Conservation (phyloP, 1,139 yeast genomes). For the Yamadazyma sp. region DNA sequence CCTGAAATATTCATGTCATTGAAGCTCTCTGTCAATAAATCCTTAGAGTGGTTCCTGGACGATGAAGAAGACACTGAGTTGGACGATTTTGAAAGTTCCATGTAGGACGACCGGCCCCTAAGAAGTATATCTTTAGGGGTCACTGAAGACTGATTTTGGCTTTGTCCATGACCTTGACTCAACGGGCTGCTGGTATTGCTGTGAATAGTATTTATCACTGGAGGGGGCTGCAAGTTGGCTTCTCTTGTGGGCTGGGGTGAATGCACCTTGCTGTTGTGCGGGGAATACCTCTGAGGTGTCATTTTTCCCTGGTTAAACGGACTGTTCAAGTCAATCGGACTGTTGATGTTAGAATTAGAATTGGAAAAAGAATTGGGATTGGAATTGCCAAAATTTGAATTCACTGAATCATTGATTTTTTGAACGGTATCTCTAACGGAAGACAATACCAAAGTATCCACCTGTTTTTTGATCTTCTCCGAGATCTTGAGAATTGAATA, state of each 20-base stretch:
- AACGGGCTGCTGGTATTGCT: background rate
- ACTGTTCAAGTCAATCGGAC: slow-evolving; percentile 13
- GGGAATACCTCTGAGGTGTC: slow-evolving; percentile 4
- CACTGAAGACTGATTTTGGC: slow-evolving; percentile 19
- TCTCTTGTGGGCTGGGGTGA: slow-evolving; percentile 31
- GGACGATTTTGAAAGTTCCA: slow-evolving; percentile 19
- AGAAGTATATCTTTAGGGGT: slow-evolving; percentile 44
- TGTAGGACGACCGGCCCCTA: slow-evolving; percentile 25
- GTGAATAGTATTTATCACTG: slow-evolving; percentile 6
- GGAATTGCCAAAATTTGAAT: slow-evolving; percentile 1
- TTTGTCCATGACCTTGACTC: background rate
- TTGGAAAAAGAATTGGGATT: slow-evolving; percentile 7
- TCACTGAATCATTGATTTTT: slow-evolving; percentile 46
- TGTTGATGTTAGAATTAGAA: slow-evolving; percentile 12
- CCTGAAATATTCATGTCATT: slow-evolving; percentile 19
- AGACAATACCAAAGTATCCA: slow-evolving; percentile 67
- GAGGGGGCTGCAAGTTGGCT: slow-evolving; percentile 14
- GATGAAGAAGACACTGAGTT: slow-evolving; percentile 14
- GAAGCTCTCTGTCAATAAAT: slow-evolving; percentile 27
- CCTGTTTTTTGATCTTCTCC: slow-evolving; percentile 79
- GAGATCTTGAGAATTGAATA: slow-evolving; percentile 77
- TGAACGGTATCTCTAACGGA: slow-evolving; percentile 67
- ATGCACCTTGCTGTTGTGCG: slow-evolving; percentile 7
- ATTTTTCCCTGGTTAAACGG: slow-evolving; percentile 8
- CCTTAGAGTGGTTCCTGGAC: slow-evolving; percentile 22